A percentile compares a stretch with the other conserved stretches of the same genome.
These are phyloP conservation scores for Blumeriella jaapii DNA, from an alignment of 2,329 filamentous ascomycete genomes.

Conservation along the genomic window DNA sequence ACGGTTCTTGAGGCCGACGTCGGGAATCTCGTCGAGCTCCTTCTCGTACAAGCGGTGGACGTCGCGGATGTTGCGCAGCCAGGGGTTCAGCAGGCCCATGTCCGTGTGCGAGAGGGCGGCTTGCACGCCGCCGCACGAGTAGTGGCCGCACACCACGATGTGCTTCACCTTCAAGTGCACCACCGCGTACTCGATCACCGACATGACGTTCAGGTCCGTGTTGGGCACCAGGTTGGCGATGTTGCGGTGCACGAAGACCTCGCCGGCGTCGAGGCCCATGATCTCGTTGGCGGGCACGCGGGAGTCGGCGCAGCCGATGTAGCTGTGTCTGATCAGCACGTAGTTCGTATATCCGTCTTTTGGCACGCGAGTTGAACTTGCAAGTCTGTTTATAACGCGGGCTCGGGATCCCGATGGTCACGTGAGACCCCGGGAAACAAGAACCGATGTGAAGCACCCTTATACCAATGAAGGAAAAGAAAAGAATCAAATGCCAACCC, in stretches of 20 bases:
- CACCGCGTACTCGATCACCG: conserved; percentile 81
- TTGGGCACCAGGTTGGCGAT: conserved; percentile 81
- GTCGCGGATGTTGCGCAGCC: conserved; percentile 64
- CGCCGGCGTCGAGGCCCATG: conserved; percentile 71
- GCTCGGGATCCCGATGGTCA: too few species aligned
- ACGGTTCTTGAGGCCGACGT: conserved; percentile 49
- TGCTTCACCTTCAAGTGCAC: conserved; percentile 70
- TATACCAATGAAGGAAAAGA: too few species aligned
- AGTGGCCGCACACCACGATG: conserved; percentile 70
- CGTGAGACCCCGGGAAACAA: too few species aligned
- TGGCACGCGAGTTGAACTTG: too few species aligned
- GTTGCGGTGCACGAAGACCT: conserved; percentile 91
- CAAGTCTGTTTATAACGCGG: too few species aligned
- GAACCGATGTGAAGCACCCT: too few species aligned
- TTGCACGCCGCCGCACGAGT: conserved; percentile 67
- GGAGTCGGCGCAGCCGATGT: conserved; percentile 86
- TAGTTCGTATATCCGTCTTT: too few species aligned
- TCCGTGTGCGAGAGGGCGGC: conserved; percentile 63
- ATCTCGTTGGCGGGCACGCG: conserved; percentile 87
- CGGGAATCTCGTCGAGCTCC: conserved; percentile 52
- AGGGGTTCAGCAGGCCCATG: conserved; percentile 59
- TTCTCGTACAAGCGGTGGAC: conserved; percentile 60
- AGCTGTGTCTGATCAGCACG: conserved; percentile 30
- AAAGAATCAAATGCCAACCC: too few species aligned
- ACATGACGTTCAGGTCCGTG: conserved; percentile 68